phyloP scores from a whole-genome alignment of 1,139 yeast genomes.

The Candida frijolesensis region DNA sequence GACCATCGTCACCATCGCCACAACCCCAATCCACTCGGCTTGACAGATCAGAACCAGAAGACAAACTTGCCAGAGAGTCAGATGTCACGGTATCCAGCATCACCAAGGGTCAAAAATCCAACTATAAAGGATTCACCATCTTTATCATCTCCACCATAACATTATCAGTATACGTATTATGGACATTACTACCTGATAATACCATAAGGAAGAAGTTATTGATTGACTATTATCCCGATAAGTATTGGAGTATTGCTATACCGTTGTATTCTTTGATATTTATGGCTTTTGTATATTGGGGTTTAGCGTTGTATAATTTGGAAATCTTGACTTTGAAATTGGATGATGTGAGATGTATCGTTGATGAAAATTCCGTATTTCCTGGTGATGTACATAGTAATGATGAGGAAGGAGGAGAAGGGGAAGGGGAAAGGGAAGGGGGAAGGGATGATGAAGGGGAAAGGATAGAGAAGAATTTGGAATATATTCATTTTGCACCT shows the following conservation, averaged over 20 bases:
- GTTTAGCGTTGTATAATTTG: slow-evolving; percentile 68
- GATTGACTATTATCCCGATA: slow-evolving; percentile 75
- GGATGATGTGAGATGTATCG: slow-evolving; percentile 61
- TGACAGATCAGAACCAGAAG: slow-evolving; percentile 25
- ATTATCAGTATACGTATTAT: slow-evolving; percentile 56
- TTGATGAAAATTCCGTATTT: slow-evolving; percentile 66
- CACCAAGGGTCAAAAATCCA: slow-evolving; percentile 40
- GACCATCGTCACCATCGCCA: slow-evolving; percentile 13
- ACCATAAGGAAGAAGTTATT: slow-evolving; percentile 50
- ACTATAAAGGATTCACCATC: slow-evolving; percentile 81
- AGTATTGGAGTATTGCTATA: slow-evolving; percentile 84
- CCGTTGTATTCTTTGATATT: slow-evolving; percentile 70
- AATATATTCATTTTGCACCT: slow-evolving; percentile 55
- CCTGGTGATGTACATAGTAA: slow-evolving; percentile 26
- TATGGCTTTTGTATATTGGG: slow-evolving; percentile 73
- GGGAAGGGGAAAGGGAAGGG: neutral
- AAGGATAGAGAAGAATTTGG: slow-evolving; percentile 18
- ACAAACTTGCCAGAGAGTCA: slow-evolving; percentile 69
- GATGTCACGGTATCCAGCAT: slow-evolving; percentile 72
- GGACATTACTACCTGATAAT: slow-evolving; percentile 70
- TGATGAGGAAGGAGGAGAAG: neutral
- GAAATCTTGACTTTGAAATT: slow-evolving; percentile 68
- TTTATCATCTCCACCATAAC: slow-evolving; percentile 60
- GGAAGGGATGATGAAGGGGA: no score
- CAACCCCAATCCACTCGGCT: neutral